Percentiles rank a stretch among this genome's conserved stretches.
Conservation (phyloP, 192 early-diverging fungal species). For the Entomortierella lignicola region DNA sequence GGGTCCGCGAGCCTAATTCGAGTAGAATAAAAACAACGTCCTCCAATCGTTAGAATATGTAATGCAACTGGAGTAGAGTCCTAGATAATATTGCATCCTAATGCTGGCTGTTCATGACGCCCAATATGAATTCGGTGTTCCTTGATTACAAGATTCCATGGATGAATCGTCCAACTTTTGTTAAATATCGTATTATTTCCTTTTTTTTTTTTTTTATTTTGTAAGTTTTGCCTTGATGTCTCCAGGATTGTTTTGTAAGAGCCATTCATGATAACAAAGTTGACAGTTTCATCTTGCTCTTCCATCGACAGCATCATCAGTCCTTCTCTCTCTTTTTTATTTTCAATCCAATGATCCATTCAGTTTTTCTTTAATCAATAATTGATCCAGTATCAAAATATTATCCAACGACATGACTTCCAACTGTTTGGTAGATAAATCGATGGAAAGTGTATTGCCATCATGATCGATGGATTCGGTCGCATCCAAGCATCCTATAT, state of each 20-base stretch:
- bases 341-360: neutral
- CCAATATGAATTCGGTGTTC: neutral
- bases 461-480: slow-evolving; percentile 14
- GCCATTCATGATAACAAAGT: too few species aligned
- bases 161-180: too few species aligned
- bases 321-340: neutral
- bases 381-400: neutral
- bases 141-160: too few species aligned
- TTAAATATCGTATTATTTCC: too few species aligned
- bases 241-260: neutral
- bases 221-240: neutral
- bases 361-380: neutral
- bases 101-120: neutral
- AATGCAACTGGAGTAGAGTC: too few species aligned
- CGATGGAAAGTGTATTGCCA: neutral
- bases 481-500: slow-evolving; percentile 1
- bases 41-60: neutral
- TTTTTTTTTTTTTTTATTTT: neutral
- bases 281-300: too few species aligned
- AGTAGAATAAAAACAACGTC: neutral
- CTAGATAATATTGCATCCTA: neutral
- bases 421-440: slow-evolving; percentile 16
- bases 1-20: slow-evolving; percentile 87
- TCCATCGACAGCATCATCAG: neutral
- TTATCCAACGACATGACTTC: neutral